Evolutionary conservation across 805 yeast genomes (phyloP).

Genomic region (Starmerella sirachaensis): DNA sequence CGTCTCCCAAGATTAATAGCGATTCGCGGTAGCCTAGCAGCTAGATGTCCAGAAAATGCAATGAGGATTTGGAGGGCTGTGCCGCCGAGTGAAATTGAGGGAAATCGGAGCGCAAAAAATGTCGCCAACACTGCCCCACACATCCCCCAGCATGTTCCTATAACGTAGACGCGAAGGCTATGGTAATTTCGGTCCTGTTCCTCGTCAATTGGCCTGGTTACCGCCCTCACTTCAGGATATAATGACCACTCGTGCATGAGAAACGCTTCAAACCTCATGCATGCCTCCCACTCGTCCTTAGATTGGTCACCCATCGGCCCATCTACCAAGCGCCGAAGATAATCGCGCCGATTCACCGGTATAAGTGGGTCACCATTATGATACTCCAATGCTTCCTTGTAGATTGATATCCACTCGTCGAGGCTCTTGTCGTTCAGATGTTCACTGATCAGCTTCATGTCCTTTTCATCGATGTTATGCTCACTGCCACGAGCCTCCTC

Average conservation of each 20-base stretch:
- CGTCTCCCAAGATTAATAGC: slow-evolving; percentile 2
- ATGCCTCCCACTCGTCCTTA: slow-evolving; percentile 21
- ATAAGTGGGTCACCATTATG: slow-evolving; percentile 41
- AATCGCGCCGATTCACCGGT: slow-evolving; percentile 30
- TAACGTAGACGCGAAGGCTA: slow-evolving; percentile 40
- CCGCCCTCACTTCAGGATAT: slow-evolving; percentile 50
- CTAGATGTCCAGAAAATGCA: slow-evolving; percentile 44
- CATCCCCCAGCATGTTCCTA: slow-evolving; percentile 40
- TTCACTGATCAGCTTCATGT: slow-evolving; percentile 11
- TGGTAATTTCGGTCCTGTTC: slow-evolving; percentile 26
- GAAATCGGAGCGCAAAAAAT: slow-evolving; percentile 45
- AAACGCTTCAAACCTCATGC: slow-evolving; percentile 33
- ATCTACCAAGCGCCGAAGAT: slow-evolving; percentile 26
- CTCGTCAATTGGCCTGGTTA: slow-evolving; percentile 42
- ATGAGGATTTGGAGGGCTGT: slow-evolving; percentile 48
- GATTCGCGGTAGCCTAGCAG: slow-evolving; percentile 25
- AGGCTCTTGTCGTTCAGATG: slow-evolving; percentile 23
- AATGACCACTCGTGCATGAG: slow-evolving; percentile 38
- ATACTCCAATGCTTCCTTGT: slow-evolving; percentile 32
- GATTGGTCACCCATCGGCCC: slow-evolving; percentile 10
- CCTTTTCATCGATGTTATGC: slow-evolving; percentile 9
- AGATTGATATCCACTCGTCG: slow-evolving; percentile 34
- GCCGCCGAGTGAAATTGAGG: slow-evolving; percentile 39
- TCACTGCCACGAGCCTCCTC: too few species aligned
- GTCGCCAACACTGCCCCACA: slow-evolving; percentile 31